Percentiles rank a stretch among this genome's conserved stretches.
phyloP scores from a whole-genome alignment of 2,329 filamentous ascomycete species.

The Phialocephala subalpina region DNA sequence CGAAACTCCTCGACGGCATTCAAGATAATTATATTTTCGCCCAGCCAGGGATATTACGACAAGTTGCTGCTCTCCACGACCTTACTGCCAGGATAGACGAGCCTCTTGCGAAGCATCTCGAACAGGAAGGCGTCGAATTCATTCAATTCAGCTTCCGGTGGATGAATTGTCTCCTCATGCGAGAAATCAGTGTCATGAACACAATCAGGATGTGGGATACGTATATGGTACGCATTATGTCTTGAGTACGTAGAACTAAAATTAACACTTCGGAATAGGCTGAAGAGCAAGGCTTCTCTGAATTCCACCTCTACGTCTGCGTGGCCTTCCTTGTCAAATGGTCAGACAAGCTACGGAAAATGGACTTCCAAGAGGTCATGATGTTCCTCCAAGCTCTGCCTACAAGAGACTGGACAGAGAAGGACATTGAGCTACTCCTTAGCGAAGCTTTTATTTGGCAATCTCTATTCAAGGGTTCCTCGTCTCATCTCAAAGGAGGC shows the following conservation, averaged over 20 bases:
- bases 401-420: conserved; percentile 94
- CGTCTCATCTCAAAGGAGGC: conserved; percentile 80
- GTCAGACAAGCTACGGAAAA: conserved; percentile 92
- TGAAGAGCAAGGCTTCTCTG: conserved; percentile 97
- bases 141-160: conserved; percentile 99
- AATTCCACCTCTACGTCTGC: conserved; percentile 98
- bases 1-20: conserved; percentile 97
- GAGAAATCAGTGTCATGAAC: conserved; percentile 94
- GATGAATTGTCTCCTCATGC: conserved; percentile 99
- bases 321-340: conserved; percentile 98
- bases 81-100: conserved; percentile 90
- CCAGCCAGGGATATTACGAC: conserved; percentile 94
- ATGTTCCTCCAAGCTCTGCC: conserved; percentile 98
- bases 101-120: conserved; percentile 84
- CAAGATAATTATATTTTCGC: conserved; percentile 99
- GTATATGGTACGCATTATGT: conserved; percentile 76
- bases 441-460: conserved; percentile 99
- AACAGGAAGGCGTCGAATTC: conserved; percentile 92
- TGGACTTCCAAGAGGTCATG: conserved; percentile 99
- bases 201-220: conserved; percentile 99
- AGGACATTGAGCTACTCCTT: conserved; percentile 93
- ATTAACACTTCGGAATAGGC: conserved; percentile 64
- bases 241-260: conserved; percentile 6
- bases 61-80: conserved; percentile 88
- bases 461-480: conserved; percentile 92